phyloP scores from a whole-genome alignment of 495 filamentous ascomycete genomes.

The Daldinia childiae region DNA sequence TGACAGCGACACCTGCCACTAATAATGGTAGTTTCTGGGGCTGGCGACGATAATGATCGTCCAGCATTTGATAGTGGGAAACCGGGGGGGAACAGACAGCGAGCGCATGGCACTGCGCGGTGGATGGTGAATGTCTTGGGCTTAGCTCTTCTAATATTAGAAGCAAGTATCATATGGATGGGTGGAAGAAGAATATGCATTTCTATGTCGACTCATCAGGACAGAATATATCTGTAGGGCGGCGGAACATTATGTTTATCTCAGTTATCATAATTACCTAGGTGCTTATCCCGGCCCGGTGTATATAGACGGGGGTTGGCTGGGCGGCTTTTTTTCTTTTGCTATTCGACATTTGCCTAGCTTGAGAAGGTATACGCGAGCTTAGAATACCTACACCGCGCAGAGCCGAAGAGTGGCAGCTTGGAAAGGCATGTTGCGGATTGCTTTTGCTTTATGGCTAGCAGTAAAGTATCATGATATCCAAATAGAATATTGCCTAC shows the following conservation, averaged over 20 bases:
- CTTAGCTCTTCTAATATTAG: conserved; percentile 6
- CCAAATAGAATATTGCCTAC: conserved; percentile 35
- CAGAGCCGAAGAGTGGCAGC: conserved; percentile 4
- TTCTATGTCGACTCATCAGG: conserved; percentile 24
- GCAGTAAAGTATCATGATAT: conserved; percentile 33
- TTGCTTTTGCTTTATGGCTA: conserved; percentile 25
- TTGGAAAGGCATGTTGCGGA: conserved; percentile 30
- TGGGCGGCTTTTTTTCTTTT: conserved; percentile 25
- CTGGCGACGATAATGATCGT: conserved; percentile 51
- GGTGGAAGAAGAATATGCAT: conserved; percentile 18
- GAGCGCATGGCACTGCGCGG: conserved; percentile 1
- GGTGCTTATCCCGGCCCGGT: conserved; percentile 24
- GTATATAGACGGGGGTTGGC: conserved; percentile 22
- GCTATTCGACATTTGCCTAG: conserved; percentile 29
- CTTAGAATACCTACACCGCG: conserved; percentile 4
- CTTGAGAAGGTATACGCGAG: conserved; percentile 16
- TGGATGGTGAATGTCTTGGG: background rate
- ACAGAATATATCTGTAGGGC: conserved; percentile 21
- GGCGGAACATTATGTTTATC: conserved; percentile 35
- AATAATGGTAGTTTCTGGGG: conserved; percentile 58
- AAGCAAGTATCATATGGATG: conserved; percentile 13
- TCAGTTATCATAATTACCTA: conserved; percentile 37
- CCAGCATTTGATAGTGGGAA: background rate
- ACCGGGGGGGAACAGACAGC: background rate
- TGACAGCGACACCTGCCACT: conserved; percentile 33